Conservation (phyloP, 2,329 filamentous ascomycete genomes). For the Xylaria sp. region DNA sequence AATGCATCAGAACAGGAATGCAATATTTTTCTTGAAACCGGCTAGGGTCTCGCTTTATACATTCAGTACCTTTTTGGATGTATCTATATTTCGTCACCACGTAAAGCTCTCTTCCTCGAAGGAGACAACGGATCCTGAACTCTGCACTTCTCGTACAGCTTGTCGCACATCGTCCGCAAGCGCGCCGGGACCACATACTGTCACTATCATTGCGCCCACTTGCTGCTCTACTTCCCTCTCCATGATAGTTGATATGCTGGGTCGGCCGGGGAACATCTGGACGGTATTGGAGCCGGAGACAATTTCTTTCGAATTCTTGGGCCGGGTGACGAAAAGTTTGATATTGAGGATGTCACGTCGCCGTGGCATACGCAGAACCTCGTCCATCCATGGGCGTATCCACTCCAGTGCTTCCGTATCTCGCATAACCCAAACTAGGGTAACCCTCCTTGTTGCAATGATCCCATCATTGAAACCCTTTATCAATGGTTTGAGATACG, state of each 20-base stretch:
- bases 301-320: slow-evolving; percentile 82
- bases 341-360: slow-evolving; percentile 84
- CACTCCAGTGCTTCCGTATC: slow-evolving; percentile 89
- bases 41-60: slow-evolving; percentile 13
- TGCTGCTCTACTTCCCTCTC: slow-evolving; percentile 81
- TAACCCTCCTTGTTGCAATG: slow-evolving; percentile 80
- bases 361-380: slow-evolving; percentile 76
- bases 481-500: slow-evolving; percentile 81
- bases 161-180: slow-evolving; percentile 77
- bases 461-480: slow-evolving; percentile 71
- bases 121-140: slow-evolving; percentile 67
- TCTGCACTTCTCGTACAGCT: slow-evolving; percentile 68
- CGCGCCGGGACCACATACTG: slow-evolving; percentile 77
- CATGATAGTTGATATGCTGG: slow-evolving; percentile 80
- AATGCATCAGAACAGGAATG: slow-evolving; percentile 11
- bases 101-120: slow-evolving; percentile 81
- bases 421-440: slow-evolving; percentile 91
- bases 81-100: slow-evolving; percentile 54
- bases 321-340: slow-evolving; percentile 88
- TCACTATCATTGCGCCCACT: slow-evolving; percentile 86
- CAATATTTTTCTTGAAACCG: background rate
- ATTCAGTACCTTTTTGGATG: background rate
- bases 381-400: slow-evolving; percentile 85
- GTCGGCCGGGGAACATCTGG: slow-evolving; percentile 89
- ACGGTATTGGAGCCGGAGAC: slow-evolving; percentile 78